phyloP scores from a whole-genome alignment of 1,284 basidiomycete species.

The Marasmius fiardii region DNA sequence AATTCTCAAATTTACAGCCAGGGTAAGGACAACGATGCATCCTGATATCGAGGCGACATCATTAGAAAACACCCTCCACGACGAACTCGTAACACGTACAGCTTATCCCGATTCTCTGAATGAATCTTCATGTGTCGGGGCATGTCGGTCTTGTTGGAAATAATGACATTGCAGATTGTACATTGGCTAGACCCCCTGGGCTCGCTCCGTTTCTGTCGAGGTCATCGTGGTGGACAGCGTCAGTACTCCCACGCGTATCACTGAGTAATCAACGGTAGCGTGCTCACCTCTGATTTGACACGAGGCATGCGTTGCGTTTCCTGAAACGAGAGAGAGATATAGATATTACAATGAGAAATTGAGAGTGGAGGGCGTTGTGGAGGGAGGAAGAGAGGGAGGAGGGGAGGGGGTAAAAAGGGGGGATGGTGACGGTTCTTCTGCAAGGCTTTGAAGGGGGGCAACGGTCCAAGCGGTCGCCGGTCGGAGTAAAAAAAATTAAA shows the following conservation, averaged over 20 bases:
- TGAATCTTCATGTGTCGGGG: slow-evolving; percentile 19
- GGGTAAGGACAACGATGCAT: slow-evolving; percentile 18
- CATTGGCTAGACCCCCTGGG: slow-evolving; percentile 9
- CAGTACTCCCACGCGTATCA: neutral
- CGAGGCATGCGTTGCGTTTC: neutral
- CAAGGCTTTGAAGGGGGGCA: too few relatives aligned
- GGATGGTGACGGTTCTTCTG: too few relatives aligned
- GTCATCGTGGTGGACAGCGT: neutral
- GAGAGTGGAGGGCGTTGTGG: too few relatives aligned
- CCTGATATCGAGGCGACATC: slow-evolving; percentile 11
- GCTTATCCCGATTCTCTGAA: slow-evolving; percentile 9
- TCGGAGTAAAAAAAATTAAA: too few relatives aligned
- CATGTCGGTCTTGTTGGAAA: slow-evolving; percentile 19
- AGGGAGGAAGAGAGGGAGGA: too few relatives aligned
- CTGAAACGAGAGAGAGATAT: too few relatives aligned
- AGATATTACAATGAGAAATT: too few relatives aligned
- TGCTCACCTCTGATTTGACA: slow-evolving; percentile 1
- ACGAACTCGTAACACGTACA: slow-evolving; percentile 7
- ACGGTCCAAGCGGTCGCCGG: too few relatives aligned
- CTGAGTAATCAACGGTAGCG: neutral
- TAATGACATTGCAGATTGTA: slow-evolving; percentile 11
- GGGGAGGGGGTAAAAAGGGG: too few relatives aligned
- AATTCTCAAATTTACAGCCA: slow-evolving; percentile 17
- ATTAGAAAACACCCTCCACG: neutral
- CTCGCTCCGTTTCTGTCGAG: neutral